These are phyloP conservation scores for Symbiodinium pilosum DNA, from an alignment of 73 alveolate genomes.

Conservation along the genomic window DNA sequence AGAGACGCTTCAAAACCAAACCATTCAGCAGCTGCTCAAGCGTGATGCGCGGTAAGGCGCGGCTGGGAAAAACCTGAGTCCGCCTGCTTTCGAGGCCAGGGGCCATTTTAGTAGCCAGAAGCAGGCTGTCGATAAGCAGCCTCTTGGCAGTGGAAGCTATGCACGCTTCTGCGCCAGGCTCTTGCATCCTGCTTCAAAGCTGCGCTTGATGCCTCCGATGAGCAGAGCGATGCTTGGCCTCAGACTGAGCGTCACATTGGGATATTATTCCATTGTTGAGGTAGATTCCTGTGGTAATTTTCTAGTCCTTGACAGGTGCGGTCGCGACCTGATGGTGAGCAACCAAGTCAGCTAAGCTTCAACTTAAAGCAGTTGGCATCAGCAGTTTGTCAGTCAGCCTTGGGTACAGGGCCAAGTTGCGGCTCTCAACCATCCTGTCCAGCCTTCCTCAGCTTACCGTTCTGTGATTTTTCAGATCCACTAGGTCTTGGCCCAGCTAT, in stretches of 20 bases:
- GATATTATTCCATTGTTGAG: too few relatives aligned
- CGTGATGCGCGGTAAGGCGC: neutral
- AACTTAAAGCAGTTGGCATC: too few relatives aligned
- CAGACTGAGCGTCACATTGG: neutral
- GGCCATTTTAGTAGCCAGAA: neutral
- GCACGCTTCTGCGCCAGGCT: neutral
- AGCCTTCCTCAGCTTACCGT: neutral
- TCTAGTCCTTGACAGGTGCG: neutral
- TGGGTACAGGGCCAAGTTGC: neutral
- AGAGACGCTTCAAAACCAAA: too few relatives aligned
- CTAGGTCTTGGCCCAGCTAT: constrained; percentile 88
- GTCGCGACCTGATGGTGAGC: constrained; percentile 55
- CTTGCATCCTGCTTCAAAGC: constrained; percentile 48
- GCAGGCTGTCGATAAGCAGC: neutral
- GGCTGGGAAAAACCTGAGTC: constrained; percentile 29
- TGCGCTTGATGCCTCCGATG: constrained; percentile 78
- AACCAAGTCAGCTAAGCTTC: too few relatives aligned
- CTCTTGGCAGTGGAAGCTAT: neutral
- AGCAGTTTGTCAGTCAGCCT: neutral
- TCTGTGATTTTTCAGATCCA: neutral
- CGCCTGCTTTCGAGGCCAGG: constrained; percentile 51
- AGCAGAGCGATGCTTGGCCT: constrained; percentile 84
- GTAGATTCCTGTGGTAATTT: too few relatives aligned
- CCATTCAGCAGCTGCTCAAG: too few relatives aligned
- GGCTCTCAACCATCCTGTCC: neutral